These are phyloP conservation scores for Fusarium odoratissimum DNA, from an alignment of 2,329 filamentous ascomycete species.

Conservation along the genomic window DNA sequence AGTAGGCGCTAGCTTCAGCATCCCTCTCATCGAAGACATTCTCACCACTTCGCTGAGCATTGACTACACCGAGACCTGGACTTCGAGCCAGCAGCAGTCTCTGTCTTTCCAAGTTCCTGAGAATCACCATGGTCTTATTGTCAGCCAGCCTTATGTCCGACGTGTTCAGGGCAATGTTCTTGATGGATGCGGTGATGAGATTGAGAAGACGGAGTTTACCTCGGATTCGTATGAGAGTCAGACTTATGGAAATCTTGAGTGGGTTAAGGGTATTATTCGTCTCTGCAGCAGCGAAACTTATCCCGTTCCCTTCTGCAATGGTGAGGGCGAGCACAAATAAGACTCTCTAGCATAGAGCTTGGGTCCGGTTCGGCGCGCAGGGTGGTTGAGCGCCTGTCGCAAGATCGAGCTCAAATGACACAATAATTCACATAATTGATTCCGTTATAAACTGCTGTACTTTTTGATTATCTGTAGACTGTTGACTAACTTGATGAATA, in stretches of 20 bases:
- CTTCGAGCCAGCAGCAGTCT: conserved; percentile 28
- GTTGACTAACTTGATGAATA: rapidly evolving
- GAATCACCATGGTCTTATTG: conserved; percentile 33
- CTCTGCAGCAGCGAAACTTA: conserved; percentile 39
- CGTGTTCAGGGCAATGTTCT: conserved; percentile 32
- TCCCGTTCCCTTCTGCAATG: conserved; percentile 38
- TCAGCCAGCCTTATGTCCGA: conserved; percentile 41
- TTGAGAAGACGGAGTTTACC: conserved; percentile 16
- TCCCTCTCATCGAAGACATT: conserved; percentile 4
- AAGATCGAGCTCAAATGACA: rapidly evolving
- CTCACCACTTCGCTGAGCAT: conserved; percentile 21
- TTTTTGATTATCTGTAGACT: rapidly evolving
- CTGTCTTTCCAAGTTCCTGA: conserved; percentile 30
- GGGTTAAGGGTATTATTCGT: conserved; percentile 41
- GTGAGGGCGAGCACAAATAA: conserved; percentile 34
- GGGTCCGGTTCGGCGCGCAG: rapidly evolving
- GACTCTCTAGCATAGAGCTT: rapidly evolving
- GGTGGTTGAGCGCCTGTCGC: rapidly evolving
- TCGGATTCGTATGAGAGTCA: conserved; percentile 35
- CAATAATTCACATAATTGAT: background rate
- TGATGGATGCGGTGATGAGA: conserved; percentile 29
- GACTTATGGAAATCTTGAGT: conserved; percentile 31
- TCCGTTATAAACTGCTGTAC: background rate
- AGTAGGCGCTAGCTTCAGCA: conserved; percentile 3
- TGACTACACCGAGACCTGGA: conserved; percentile 29